phyloP scores from a whole-genome alignment of 2,329 filamentous ascomycete species.

The Ilyonectria sp. region DNA sequence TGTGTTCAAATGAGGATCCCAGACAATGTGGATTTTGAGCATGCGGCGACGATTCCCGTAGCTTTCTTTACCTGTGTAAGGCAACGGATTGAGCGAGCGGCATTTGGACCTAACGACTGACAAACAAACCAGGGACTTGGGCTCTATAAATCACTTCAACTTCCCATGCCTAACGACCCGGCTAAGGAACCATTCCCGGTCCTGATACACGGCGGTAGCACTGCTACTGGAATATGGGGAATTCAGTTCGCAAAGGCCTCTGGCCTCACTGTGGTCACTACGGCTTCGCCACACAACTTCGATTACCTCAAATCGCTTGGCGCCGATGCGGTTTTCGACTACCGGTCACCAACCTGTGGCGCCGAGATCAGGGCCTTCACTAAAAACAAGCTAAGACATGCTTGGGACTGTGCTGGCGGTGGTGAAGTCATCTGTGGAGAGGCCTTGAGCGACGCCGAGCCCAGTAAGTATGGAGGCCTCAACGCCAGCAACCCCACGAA shows the following conservation, averaged over 20 bases:
- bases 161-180: slow-evolving; percentile 59
- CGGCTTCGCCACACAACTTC: slow-evolving; percentile 55
- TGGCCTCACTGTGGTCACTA: slow-evolving; percentile 55
- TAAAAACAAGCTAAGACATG: slow-evolving; percentile 14
- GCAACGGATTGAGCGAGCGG: no score
- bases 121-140: no score
- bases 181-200: slow-evolving; percentile 55
- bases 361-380: slow-evolving; percentile 47
- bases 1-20: no score
- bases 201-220: slow-evolving; percentile 64
- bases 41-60: no score
- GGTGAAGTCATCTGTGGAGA: background rate
- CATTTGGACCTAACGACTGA: no score
- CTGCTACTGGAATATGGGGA: slow-evolving; percentile 68
- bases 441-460: slow-evolving; percentile 27
- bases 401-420: background rate
- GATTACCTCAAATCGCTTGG: slow-evolving; percentile 56
- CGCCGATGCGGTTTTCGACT: slow-evolving; percentile 62
- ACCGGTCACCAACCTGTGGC: slow-evolving; percentile 49
- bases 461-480: slow-evolving; percentile 23
- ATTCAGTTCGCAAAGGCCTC: slow-evolving; percentile 59
- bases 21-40: no score
- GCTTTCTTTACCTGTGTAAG: no score
- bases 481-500: slow-evolving; percentile 6
- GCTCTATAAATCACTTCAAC: background rate